phyloP scores from a whole-genome alignment of 495 filamentous ascomycete genomes.

The Penicillium samsonianum region DNA sequence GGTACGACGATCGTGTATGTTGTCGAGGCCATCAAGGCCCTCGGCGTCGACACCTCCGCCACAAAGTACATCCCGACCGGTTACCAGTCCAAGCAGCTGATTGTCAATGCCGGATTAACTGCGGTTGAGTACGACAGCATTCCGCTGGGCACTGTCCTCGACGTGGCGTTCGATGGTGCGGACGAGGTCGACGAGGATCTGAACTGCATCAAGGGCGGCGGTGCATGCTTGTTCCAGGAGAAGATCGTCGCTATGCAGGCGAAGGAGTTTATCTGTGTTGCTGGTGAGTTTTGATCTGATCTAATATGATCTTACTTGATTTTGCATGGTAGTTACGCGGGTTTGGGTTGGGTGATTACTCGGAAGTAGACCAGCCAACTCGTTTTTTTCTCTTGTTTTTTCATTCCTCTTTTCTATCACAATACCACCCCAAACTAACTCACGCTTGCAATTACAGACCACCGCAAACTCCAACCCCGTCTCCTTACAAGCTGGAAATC shows the following conservation, averaged over 20 bases:
- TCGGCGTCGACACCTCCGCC: constrained; percentile 56
- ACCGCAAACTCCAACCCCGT: constrained; percentile 77
- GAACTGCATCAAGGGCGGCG: constrained; percentile 97
- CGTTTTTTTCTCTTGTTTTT: neutral
- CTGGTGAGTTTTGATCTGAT: constrained; percentile 53
- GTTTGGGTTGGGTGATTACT: neutral
- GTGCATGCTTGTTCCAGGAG: constrained; percentile 96
- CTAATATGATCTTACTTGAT: constrained; percentile 1
- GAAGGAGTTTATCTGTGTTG: constrained; percentile 90
- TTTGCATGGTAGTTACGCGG: neutral
- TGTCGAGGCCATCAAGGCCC: constrained; percentile 85
- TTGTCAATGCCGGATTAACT: constrained; percentile 71
- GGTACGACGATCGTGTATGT: constrained; percentile 95
- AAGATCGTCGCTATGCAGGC: constrained; percentile 88
- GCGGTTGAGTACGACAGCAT: constrained; percentile 75
- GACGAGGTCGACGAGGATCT: constrained; percentile 95
- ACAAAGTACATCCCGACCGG: constrained; percentile 91
- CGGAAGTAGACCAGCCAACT: neutral
- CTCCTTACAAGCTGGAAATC: constrained; percentile 79
- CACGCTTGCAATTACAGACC: constrained; percentile 53
- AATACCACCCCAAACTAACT: constrained; percentile 9
- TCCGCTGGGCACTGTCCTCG: constrained; percentile 60
- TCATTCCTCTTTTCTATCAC: neutral
- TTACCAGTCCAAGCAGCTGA: constrained; percentile 82
- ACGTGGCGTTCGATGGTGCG: constrained; percentile 91